Base-by-base conservation (phyloP, 306 rosid genomes). In the Hippophae tibetana region DNA sequence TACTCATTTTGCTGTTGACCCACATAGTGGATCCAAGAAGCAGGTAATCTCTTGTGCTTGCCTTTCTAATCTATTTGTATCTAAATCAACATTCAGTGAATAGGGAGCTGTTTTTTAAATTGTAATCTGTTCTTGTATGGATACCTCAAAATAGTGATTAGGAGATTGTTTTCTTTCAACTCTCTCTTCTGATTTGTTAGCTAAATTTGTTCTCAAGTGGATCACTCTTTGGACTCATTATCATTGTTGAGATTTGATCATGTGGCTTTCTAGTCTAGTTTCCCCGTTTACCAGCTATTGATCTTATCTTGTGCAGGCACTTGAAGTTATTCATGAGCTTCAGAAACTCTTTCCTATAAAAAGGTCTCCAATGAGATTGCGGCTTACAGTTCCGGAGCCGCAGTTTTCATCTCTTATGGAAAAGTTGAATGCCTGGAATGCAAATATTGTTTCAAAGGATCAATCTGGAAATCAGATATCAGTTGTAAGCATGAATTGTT, bases 271-370 rank as follows among this genome's bases (percentile, higher is more conserved):
- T 31, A 44, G 42, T 43, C 56, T 41, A 57, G 42, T 58, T 56
- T 25, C 3, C 10, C 6, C 65, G 42, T 53, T 38, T 13, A 8
- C 52, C 43, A 2, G 61, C 38, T 62, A 50, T 54, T 65, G 51
- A 54, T 52, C 38, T 43, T 31, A 11, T 80, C 60, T 47, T 73
- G 7, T 78, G 53, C 76, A 92, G 98, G 98, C 98, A 11, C 68
- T 87, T 43, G 98, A 92, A 74, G 81, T 87, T 52, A 85, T 92
- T 71, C 98, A 92, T n/a, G 98, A 92, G 74, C 98, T 92, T 69
- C 96, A 87, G 53, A 85, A 85, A 84, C 95, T 76, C 54, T 92
- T 79, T 54, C 98, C 98, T 5, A 87, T 92, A 42, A 92, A 83
- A 63, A 80, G 98, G n/a, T 87, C 95, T 13, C 98, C 98, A 0